A percentile compares a stretch with the other conserved stretches of the same genome.
Conservation (phyloP, 495 filamentous ascomycete species). For the Aspergillus biplanus region DNA sequence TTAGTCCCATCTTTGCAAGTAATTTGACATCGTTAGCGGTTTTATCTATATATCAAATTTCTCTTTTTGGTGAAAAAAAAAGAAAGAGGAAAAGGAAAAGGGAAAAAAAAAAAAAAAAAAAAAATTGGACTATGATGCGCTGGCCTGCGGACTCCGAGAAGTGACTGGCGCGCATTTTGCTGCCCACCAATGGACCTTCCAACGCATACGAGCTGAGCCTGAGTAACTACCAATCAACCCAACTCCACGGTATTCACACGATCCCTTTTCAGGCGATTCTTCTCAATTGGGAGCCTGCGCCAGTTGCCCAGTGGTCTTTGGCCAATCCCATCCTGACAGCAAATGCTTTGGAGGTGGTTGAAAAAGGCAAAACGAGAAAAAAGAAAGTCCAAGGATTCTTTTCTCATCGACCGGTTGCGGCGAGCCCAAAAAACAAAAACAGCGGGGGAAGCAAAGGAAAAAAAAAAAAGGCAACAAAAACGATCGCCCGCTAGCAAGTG, state of each 20-base stretch:
- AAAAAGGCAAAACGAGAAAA: neutral
- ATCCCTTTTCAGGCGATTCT: conserved; percentile 8
- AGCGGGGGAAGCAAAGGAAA: conserved; percentile 2
- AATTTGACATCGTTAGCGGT: too few species aligned
- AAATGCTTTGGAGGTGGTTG: neutral
- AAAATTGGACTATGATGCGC: too few species aligned
- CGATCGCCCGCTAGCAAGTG: conserved; percentile 4
- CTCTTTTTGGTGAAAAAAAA: too few species aligned
- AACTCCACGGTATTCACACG: neutral
- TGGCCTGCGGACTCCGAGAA: too few species aligned
- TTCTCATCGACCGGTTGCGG: neutral
- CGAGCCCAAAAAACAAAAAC: neutral
- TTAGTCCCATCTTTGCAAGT: neutral
- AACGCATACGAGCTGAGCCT: too few species aligned
- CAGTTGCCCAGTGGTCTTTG: neutral
- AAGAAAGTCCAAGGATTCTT: neutral
- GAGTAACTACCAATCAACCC: too few species aligned
- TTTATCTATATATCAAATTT: too few species aligned
- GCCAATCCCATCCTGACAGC: conserved; percentile 23
- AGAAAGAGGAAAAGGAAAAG: too few species aligned
- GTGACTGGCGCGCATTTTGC: too few species aligned
- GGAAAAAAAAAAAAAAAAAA: too few species aligned
- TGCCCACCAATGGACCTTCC: too few species aligned
- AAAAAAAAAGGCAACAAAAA: conserved; percentile 11
- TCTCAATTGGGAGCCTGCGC: too few species aligned